Base-by-base conservation (phyloP, 495 filamentous ascomycete species). In the Penicillium argentinense region DNA sequence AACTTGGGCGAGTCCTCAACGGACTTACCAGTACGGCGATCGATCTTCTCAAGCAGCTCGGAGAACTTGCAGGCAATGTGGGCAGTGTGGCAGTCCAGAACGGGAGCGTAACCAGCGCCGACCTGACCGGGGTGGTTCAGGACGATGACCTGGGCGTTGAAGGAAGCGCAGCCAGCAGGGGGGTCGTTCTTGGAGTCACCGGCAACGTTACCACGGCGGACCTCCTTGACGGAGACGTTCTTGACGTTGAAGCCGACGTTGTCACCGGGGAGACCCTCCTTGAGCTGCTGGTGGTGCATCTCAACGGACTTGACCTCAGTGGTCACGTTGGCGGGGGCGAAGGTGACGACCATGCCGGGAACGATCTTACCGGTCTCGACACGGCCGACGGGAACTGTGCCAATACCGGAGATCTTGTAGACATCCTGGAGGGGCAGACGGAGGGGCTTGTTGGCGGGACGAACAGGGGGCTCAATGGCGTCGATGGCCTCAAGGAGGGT, bases 171-270 rank as follows among this genome's bases (percentile, higher is more conserved):
- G 66, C 80, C 93, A 66, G 78, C 76, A 60, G 93, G 88, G 60
- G 93, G 93, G 83, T 98, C 95, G 82, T 93, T 95, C 90, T 98
- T 98, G 82, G 89, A 90, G 86, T 98, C 93, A 84, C 89, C 88
- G 67, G 89, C 89, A 68, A 98, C 95, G 83, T 97, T 98, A 73
- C 93, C 93, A 92, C 93, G 93, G 77, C 93, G 93, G 69, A 98
- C 95, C 74, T 98, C 93, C 89, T 98, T 98, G 79, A 98, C 95
- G 71, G 93, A 97, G 64, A 98, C 93, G 93, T 98, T 98, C 92
- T 97, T 96, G 79, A 98, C 95, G 87, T 98, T 98, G 91, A 98
- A 98, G 63, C 93, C 93, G 69, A 98, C 93, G 79, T 98, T 98
- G 85, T 98, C 93, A 79, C 93, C 93, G 59, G 93, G 95, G 55